These are phyloP conservation scores for Acmispon strigosus DNA, from an alignment of 306 rosid genomes.

Conservation along the genomic window DNA sequence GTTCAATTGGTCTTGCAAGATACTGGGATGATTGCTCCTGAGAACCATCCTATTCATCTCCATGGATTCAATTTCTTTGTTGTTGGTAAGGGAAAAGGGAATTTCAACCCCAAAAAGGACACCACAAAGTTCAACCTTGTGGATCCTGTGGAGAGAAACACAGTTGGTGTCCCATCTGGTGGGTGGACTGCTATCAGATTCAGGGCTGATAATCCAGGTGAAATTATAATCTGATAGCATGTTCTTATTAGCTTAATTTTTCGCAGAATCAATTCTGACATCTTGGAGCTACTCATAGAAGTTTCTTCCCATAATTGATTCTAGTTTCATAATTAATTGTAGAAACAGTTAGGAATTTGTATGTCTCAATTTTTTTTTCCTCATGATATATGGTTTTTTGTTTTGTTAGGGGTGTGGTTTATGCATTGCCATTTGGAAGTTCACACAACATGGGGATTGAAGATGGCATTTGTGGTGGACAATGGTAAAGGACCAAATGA, in stretches of 20 bases:
- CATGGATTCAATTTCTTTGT: constrained; percentile 85
- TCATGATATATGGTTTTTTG: too few species aligned
- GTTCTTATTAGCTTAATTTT: too few species aligned
- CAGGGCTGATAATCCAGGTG: constrained; percentile 89
- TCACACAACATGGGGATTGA: constrained; percentile 84
- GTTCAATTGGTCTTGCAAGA: constrained; percentile 77
- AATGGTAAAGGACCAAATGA: constrained; percentile 68
- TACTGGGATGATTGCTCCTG: constrained; percentile 73
- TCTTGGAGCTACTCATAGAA: too few species aligned
- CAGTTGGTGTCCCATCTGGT: constrained; percentile 68
- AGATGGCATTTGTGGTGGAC: constrained; percentile 88
- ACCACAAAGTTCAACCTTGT: constrained; percentile 55
- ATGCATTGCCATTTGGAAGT: constrained; percentile 67
- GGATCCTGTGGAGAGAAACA: constrained; percentile 87
- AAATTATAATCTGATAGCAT: not conserved
- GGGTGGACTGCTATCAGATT: constrained; percentile 86
- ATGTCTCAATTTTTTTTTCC: too few species aligned
- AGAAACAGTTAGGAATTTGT: too few species aligned
- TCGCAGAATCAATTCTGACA: too few species aligned
- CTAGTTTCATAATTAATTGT: too few species aligned
- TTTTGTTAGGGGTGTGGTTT: constrained; percentile 64
- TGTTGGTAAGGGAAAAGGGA: constrained; percentile 67
- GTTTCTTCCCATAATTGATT: too few species aligned
- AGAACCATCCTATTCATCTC: constrained; percentile 81
- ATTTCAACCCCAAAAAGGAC: constrained; percentile 53